Percentiles rank a stretch among this genome's conserved stretches.
phyloP scores from a whole-genome alignment of 768 basidiomycete species.

The Leucocoprinus birnbaumii region DNA sequence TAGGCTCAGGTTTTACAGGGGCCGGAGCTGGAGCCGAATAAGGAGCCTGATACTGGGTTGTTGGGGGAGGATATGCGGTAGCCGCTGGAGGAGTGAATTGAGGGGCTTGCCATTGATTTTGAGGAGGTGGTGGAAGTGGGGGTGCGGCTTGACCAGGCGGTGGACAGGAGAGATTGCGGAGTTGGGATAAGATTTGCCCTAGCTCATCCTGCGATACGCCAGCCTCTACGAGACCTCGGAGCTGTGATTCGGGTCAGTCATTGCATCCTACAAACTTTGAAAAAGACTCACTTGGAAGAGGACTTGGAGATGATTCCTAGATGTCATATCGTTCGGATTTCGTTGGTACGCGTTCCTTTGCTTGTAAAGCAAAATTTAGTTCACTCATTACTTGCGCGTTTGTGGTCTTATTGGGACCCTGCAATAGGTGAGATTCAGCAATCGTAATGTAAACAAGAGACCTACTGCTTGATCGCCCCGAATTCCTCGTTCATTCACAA shows the following conservation, averaged over 20 bases:
- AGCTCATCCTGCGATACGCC: constrained; percentile 82
- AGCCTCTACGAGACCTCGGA: constrained; percentile 70
- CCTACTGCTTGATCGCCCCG: constrained; percentile 56
- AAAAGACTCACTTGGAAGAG: constrained; percentile 90
- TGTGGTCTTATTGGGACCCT: constrained; percentile 48
- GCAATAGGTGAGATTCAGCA: constrained; percentile 17
- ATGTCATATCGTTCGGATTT: constrained; percentile 69
- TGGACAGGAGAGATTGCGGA: constrained; percentile 59
- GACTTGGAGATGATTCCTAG: constrained; percentile 72
- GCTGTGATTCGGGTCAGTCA: constrained; percentile 31
- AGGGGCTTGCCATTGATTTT: constrained; percentile 11
- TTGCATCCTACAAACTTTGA: not conserved
- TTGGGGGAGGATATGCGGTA: not conserved
- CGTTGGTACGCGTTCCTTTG: constrained; percentile 72
- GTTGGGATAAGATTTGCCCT: constrained; percentile 67
- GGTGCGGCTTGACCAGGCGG: constrained; percentile 32
- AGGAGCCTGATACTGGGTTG: not conserved
- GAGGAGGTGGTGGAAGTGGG: constrained; percentile 3
- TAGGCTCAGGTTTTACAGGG: constrained; percentile 2
- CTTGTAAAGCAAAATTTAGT: constrained; percentile 76
- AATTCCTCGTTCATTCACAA: constrained; percentile 80
- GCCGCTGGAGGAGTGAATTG: constrained; percentile 2
- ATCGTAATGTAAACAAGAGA: not conserved
- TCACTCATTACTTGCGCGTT: constrained; percentile 81
- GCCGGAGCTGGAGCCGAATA: not conserved